A percentile compares a stretch with the other conserved stretches of the same genome.
phyloP scores from a whole-genome alignment of 2,329 filamentous ascomycete genomes.

The Talaromyces sp. region DNA sequence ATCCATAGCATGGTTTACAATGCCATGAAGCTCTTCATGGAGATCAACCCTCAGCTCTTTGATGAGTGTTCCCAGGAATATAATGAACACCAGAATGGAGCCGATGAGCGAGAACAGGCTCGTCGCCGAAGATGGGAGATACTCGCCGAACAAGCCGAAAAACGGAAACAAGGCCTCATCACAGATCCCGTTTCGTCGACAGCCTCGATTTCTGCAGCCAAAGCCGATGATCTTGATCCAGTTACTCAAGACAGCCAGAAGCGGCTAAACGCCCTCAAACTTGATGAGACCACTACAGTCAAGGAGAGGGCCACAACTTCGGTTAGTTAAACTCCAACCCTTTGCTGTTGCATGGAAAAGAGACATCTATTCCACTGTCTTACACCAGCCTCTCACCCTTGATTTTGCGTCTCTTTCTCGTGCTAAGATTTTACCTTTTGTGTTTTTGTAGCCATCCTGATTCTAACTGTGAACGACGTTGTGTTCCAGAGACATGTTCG shows the following conservation, averaged over 20 bases:
- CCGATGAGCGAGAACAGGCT: constrained; percentile 74
- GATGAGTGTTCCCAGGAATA: constrained; percentile 99
- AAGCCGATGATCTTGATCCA: constrained; percentile 70
- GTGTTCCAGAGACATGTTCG: constrained; percentile 45
- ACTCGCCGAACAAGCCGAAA: constrained; percentile 74
- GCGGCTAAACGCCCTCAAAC: constrained; percentile 80
- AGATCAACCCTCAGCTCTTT: constrained; percentile 97
- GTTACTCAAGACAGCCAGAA: constrained; percentile 79
- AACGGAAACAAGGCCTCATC: constrained; percentile 53
- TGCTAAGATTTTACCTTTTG: constrained; percentile 40
- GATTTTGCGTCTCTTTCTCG: constrained; percentile 29
- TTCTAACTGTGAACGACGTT: constrained; percentile 47
- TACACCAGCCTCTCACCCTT: constrained; percentile 13
- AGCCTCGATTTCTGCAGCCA: constrained; percentile 25
- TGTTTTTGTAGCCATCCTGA: constrained; percentile 28
- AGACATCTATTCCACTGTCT: neutral
- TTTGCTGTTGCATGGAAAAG: constrained; percentile 24
- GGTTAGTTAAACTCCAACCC: constrained; percentile 39
- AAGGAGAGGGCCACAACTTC: constrained; percentile 54
- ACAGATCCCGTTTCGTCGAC: constrained; percentile 34
- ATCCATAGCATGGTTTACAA: constrained; percentile 99
- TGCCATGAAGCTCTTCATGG: constrained; percentile 99
- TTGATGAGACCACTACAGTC: constrained; percentile 61
- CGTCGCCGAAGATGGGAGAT: constrained; percentile 88
- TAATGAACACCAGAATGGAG: constrained; percentile 90